A percentile compares a stretch with the other conserved stretches of the same genome.
Evolutionary conservation across 495 filamentous ascomycete species (phyloP).

Genomic region (Copromyces sp.): DNA sequence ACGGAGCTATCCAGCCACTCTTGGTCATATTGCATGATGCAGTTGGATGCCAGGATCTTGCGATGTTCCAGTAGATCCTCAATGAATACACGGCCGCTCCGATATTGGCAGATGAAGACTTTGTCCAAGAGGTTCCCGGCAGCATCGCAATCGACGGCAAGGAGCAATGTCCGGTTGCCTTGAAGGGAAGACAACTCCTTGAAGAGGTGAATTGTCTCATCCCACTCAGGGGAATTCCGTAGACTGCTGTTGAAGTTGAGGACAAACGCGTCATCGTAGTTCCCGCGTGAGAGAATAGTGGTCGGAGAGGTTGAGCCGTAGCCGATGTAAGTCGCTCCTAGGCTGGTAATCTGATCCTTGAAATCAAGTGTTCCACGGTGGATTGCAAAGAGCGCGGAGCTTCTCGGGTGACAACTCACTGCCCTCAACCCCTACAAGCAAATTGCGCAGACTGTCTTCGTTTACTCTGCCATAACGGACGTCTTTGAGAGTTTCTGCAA

Average conservation of each 20-base stretch:
- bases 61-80: conserved; percentile 14
- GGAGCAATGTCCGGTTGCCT: conserved; percentile 1
- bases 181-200: conserved; percentile 7
- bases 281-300: background rate
- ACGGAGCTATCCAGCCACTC: conserved; percentile 4
- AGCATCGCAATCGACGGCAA: conserved; percentile 19
- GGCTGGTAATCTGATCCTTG: background rate
- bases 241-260: background rate
- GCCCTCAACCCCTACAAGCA: background rate
- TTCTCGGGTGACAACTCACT: background rate
- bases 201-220: conserved; percentile 11
- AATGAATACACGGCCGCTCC: conserved; percentile 1
- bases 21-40: conserved; percentile 8
- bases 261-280: background rate
- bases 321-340: background rate
- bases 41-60: conserved; percentile 13
- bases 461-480: background rate
- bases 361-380: background rate
- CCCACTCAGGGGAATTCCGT: conserved; percentile 7
- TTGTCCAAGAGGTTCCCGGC: background rate
- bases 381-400: background rate
- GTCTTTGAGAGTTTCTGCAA: conserved; percentile 14
- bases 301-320: background rate
- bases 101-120: conserved; percentile 11
- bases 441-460: background rate